Evolutionary conservation across 257 asterid species (phyloP).

Genomic region (Nicotiana sylvestris): DNA sequence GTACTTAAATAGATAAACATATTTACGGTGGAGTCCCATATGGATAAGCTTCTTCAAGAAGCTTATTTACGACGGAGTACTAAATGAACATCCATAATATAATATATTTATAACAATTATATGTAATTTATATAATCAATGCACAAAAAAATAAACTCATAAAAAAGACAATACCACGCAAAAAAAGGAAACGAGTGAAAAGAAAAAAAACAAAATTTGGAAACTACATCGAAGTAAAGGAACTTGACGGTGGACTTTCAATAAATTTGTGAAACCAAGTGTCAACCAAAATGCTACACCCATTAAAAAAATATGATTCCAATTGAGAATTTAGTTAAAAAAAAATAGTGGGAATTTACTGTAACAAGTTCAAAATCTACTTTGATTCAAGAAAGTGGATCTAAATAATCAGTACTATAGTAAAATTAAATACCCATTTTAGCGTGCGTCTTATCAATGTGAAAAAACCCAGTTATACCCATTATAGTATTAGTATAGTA

Average conservation of each 20-base stretch:
- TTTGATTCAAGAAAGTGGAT: background rate
- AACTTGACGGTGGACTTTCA: conserved; percentile 4
- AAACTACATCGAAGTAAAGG: background rate
- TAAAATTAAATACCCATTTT: background rate
- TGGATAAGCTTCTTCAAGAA: no score
- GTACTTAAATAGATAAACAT: no score
- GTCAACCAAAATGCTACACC: background rate
- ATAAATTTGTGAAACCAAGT: background rate
- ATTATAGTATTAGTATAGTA: background rate
- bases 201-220: background rate
- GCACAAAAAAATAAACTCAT: no score
- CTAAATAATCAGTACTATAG: background rate
- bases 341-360: background rate
- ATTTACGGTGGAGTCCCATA: no score
- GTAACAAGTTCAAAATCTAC: background rate
- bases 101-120: no score
- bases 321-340: no score
- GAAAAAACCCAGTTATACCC: background rate
- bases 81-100: no score
- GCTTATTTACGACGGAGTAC: no score
- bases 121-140: no score
- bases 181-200: background rate
- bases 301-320: background rate
- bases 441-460: background rate
- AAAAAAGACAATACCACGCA: no score